phyloP scores from a whole-genome alignment of 129 eudicot genomes.

The Helichrysum umbraculigerum region DNA sequence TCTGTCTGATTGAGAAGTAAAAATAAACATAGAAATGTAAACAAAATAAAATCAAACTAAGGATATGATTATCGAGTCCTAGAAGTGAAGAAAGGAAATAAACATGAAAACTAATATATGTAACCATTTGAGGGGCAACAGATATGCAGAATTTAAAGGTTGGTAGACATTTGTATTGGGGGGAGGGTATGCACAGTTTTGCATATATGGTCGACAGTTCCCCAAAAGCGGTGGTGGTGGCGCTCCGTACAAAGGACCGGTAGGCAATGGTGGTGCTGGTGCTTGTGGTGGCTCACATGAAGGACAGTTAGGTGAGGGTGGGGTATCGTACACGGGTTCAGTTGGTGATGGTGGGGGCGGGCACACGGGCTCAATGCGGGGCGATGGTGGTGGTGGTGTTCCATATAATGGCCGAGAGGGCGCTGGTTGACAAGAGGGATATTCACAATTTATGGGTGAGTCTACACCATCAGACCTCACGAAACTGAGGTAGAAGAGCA shows the following conservation, averaged over 20 bases:
- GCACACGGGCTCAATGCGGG: constrained; percentile 25
- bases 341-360: constrained; percentile 24
- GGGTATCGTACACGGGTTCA: constrained; percentile 17
- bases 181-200: constrained; percentile 38
- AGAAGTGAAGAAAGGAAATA: constrained; percentile 17
- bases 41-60: background rate
- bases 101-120: constrained; percentile 5
- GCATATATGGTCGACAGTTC: constrained; percentile 29
- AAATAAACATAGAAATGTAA: constrained; percentile 1
- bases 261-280: constrained; percentile 24
- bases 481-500: constrained; percentile 15
- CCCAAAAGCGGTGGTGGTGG: constrained; percentile 25
- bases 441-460: constrained; percentile 26
- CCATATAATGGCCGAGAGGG: constrained; percentile 31
- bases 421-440: constrained; percentile 35
- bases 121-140: constrained; percentile 21
- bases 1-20: constrained; percentile 6
- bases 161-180: constrained; percentile 31
- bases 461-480: background rate
- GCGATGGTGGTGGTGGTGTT: constrained; percentile 31
- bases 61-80: background rate
- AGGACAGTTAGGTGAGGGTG: constrained; percentile 17
- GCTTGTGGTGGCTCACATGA: constrained; percentile 29
- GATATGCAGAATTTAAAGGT: constrained; percentile 30
- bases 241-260: constrained; percentile 20